Conservation (phyloP, 345 rosid species). For the Camelina sativa region DNA sequence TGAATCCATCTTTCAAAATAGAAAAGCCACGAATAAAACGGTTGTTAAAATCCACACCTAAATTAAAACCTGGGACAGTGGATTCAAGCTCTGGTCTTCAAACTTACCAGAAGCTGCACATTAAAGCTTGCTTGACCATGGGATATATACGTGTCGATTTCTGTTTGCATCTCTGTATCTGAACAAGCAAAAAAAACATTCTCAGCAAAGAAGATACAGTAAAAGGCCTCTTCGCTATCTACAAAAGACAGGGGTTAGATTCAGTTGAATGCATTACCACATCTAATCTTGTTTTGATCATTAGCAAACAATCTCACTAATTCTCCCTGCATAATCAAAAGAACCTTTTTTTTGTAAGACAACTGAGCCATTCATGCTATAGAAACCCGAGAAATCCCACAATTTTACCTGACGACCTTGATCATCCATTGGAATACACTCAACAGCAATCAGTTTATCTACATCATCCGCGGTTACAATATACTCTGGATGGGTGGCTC, state of each 20-base stretch:
- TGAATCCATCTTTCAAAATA: slow-evolving; percentile 60
- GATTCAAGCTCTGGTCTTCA: neutral
- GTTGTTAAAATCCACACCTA: neutral
- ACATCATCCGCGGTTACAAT: slow-evolving; percentile 98
- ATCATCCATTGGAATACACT: slow-evolving; percentile 99
- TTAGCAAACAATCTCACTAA: slow-evolving; percentile 88
- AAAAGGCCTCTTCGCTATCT: neutral
- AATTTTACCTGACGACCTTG: slow-evolving; percentile 82
- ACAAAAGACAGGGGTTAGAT: neutral
- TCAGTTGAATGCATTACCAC: slow-evolving; percentile 65
- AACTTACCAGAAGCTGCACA: slow-evolving; percentile 70
- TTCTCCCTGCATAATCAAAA: slow-evolving; percentile 68
- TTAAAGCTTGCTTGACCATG: slow-evolving; percentile 73
- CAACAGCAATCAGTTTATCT: slow-evolving; percentile 93
- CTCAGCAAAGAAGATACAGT: neutral
- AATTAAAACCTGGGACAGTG: neutral
- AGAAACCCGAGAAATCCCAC: no score
- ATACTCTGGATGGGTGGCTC: slow-evolving; percentile 98
- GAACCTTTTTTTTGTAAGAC: no score
- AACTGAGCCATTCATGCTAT: neutral
- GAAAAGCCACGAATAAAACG: neutral
- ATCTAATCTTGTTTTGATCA: slow-evolving; percentile 87
- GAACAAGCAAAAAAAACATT: slow-evolving; percentile 33
- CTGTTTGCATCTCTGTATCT: slow-evolving; percentile 83
- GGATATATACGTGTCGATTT: slow-evolving; percentile 63